Base-by-base conservation (phyloP, 2,329 filamentous ascomycete species). In the Salinomyces thailandicus region DNA sequence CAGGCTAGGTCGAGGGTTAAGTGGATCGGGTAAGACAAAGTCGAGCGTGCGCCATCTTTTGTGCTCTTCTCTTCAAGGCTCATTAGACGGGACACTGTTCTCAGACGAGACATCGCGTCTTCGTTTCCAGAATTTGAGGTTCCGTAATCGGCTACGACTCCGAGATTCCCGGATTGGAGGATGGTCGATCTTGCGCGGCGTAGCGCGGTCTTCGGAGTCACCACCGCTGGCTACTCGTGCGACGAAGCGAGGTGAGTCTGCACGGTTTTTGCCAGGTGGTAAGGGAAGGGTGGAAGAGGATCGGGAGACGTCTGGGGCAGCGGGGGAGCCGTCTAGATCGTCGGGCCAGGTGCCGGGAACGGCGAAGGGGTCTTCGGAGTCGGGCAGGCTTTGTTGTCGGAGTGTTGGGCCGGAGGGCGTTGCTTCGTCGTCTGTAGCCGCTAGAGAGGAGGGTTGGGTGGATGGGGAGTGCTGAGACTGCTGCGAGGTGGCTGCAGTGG, bases 101-200 rank as follows among this genome's bases (percentile, higher is more conserved):
- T n/a, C n/a, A n/a, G n/a, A n/a, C n/a, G n/a, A n/a, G n/a, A n/a
- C n/a, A n/a, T 53, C 52, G 29, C 46, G 45, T 36, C 51, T 51
- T 43, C 53, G 55, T 44, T 53, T 55, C 57, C 57, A 60, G 36
- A 60, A 60, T 38, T 57, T 57, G 34, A 60, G 40, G 0, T 54
- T 51, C 26, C 56, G 48, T 36, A 60, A 42, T 16, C 54, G 51
- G 42, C 56, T 59, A 28, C 56, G 50, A 41, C 53, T 57, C 27
- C 56, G 46, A 31, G 53, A 57, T 31, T 54, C 51, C 24, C 54
- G 45, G 15, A 53, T n/a, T n/a, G n/a, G n/a, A n/a, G n/a, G n/a
- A n/a, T n/a, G n/a, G 8, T 45, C 47, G 11, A 41, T 36, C 20
- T 44, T 47, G n/a, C 44, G 14, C 5, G 32, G 18, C 31, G 40